These are phyloP conservation scores for Beta lomatogona DNA, from an alignment of 179 eudicot species.

Conservation along the genomic window DNA sequence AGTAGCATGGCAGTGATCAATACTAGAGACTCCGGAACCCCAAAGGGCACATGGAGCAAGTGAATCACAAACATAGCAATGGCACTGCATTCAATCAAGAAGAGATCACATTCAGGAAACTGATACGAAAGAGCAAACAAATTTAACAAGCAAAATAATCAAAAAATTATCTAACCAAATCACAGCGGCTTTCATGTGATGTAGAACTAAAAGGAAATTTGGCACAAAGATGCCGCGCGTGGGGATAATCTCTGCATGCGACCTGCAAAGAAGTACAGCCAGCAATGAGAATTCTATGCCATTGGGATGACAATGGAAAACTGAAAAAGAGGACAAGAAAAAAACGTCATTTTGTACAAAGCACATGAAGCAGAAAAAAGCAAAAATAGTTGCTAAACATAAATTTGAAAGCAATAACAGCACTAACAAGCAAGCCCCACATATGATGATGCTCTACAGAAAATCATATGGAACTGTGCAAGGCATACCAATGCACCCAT, in stretches of 20 bases:
- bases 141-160: background rate
- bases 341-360: background rate
- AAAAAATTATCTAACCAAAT: conserved; percentile 42
- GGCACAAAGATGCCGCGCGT: conserved; percentile 86
- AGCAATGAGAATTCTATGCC: conserved; percentile 4
- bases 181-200: conserved; percentile 61
- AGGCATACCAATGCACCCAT: conserved; percentile 45
- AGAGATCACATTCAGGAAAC: conserved; percentile 23
- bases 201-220: conserved; percentile 71
- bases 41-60: conserved; percentile 80
- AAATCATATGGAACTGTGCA: conserved; percentile 31
- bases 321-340: background rate
- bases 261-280: conserved; percentile 47
- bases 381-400: background rate
- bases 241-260: conserved; percentile 98
- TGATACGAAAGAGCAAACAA: conserved; percentile 7
- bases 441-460: conserved; percentile 20
- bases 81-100: conserved; percentile 65
- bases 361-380: background rate
- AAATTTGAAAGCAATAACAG: background rate
- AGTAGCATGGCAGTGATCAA: conserved; percentile 86
- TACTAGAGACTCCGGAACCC: conserved; percentile 56
- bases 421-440: conserved; percentile 16
- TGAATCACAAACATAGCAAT: conserved; percentile 95
- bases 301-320: background rate